phyloP scores from a whole-genome alignment of 768 basidiomycete species.

The Mrakia hoshinonis region DNA sequence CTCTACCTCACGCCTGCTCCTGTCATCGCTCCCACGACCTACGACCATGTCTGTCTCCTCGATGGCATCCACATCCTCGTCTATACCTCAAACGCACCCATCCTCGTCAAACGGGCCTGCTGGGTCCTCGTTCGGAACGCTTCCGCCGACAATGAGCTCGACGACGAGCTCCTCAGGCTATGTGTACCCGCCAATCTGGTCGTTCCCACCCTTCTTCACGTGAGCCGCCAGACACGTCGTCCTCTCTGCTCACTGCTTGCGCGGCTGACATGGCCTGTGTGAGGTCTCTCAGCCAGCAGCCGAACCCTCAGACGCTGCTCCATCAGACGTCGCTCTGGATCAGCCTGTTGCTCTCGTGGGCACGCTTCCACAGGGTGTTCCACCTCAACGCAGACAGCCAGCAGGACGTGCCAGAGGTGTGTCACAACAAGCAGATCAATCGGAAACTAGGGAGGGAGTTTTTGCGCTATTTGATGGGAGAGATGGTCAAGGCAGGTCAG shows the following conservation, averaged over 20 bases:
- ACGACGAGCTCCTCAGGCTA: conserved; percentile 34
- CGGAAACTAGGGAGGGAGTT: conserved; percentile 32
- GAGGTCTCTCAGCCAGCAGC: conserved; percentile 40
- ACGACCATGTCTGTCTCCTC: conserved; percentile 2
- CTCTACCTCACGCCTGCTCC: too few species aligned
- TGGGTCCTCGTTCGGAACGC: neutral
- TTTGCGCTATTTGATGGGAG: conserved; percentile 3
- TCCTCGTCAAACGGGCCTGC: neutral
- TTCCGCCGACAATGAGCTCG: conserved; percentile 10
- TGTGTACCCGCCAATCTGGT: conserved; percentile 41
- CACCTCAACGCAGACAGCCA: conserved; percentile 6
- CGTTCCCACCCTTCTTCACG: conserved; percentile 46
- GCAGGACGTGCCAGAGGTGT: conserved; percentile 33
- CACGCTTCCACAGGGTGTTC: conserved; percentile 37
- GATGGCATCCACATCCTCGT: neutral
- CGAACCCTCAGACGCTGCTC: conserved; percentile 40
- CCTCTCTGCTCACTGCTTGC: neutral
- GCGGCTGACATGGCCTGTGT: neutral
- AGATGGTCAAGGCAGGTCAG: conserved; percentile 6
- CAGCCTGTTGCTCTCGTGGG: conserved; percentile 39
- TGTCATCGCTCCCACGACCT: neutral
- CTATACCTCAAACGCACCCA: neutral
- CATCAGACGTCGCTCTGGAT: conserved; percentile 43
- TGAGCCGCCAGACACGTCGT: conserved; percentile 26
- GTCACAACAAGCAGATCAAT: conserved; percentile 37